Conservation (phyloP, 2,329 filamentous ascomycete species). For the Mariannaea sp. region DNA sequence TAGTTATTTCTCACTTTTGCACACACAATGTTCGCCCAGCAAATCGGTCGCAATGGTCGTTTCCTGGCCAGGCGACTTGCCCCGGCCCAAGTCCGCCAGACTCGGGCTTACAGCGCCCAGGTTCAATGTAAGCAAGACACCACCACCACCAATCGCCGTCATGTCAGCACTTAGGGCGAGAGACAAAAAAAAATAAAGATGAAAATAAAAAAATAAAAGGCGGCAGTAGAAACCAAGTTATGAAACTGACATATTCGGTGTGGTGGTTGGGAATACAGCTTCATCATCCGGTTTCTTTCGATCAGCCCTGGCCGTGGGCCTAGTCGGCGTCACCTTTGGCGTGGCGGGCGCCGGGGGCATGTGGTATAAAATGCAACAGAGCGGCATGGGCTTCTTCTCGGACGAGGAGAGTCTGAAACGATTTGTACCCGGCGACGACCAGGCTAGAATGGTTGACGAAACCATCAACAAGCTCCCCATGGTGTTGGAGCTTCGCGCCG, state of each 20-base stretch:
- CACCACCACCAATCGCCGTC: background rate
- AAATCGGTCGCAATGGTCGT: constrained; percentile 33
- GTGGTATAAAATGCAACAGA: constrained; percentile 44
- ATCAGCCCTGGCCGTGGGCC: constrained; percentile 32
- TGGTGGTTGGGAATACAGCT: constrained; percentile 1
- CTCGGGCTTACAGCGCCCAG: constrained; percentile 37
- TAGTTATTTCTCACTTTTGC: background rate
- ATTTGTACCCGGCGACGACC: constrained; percentile 62
- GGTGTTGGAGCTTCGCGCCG: constrained; percentile 67
- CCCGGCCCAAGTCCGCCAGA: constrained; percentile 22
- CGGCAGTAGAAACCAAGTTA: background rate
- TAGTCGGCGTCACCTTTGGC: constrained; percentile 41
- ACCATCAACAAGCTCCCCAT: constrained; percentile 78
- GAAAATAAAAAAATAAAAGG: too few species aligned
- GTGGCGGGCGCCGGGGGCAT: constrained; percentile 42
- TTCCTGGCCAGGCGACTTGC: constrained; percentile 30
- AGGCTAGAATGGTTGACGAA: constrained; percentile 66
- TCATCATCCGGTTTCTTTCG: constrained; percentile 29
- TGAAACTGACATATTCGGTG: constrained; percentile 20
- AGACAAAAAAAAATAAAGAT: too few species aligned
- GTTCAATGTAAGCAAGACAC: constrained; percentile 30
- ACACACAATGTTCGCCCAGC: constrained; percentile 31
- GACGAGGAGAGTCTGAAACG: constrained; percentile 75
- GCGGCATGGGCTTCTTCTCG: constrained; percentile 47
- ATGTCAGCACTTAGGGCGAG: constrained; percentile 3